Base-by-base conservation (phyloP, 2,329 filamentous ascomycete genomes). In the Polychaeton citri region DNA sequence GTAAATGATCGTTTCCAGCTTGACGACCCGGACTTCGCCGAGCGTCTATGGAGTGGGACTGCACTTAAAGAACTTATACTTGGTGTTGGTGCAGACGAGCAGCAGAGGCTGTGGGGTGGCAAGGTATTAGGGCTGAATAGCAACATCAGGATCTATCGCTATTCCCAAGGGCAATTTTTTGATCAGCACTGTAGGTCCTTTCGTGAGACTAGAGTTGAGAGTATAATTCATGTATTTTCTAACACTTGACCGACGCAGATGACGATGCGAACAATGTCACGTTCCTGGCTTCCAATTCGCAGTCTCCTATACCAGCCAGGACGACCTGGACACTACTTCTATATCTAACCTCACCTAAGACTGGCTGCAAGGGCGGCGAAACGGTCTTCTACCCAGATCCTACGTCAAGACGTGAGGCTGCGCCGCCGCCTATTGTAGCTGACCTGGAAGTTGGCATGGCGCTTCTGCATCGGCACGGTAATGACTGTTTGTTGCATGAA, bases 271-370 rank as follows among this genome's bases (percentile, higher is more conserved):
- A 93, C 54, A 68, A 72, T 37, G 59, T 95, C 18, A 69, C 62
- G 1, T 62, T 90, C 31, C 64, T 66, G 2, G 60, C 66, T 3
- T 49, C 58, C 12, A 19, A 53, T 57, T 19, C 55, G 54, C 6
- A 45, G 57, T 54, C 55, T 21, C 41, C 61, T 6, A 48, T 63
- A 8, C 63, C 65, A 16, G 78, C 71, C 15, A 77, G 71, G 49
- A 95, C 88, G 4, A 95, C 86, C 0, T 95, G 87, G 86, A 95
- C 88, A 0, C 65, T 94, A 4, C 68, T 95, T 0, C 71, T 95
- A 21, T 96, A 95, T 53, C 69, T 95, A 37, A 90, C 82, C 1
- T 84, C 79, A 1, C 66, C 75, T 2, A 62, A 71, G 1, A 82
- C 82, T 5, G 81, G 81, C 3, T 92, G 86, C 49, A 58, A 72